Percentiles rank a stretch among this genome's conserved stretches.
Evolutionary conservation across 441 rosid genomes (phyloP).

Genomic region (Croton laevigatus): DNA sequence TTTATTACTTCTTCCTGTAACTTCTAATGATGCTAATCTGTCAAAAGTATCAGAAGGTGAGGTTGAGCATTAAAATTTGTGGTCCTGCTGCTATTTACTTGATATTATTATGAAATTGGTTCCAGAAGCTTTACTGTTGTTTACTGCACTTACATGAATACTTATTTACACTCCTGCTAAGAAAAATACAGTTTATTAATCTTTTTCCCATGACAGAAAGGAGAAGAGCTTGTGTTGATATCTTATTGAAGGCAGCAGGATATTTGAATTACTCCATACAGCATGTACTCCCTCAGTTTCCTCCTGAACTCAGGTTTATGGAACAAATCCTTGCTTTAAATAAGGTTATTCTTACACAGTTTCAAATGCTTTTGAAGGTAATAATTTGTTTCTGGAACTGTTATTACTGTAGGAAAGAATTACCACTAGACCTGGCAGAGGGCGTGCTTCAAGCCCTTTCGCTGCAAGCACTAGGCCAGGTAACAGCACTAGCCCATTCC

Average conservation of each 20-base stretch:
- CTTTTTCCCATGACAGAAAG: slow-evolving; percentile 40
- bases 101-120: background rate
- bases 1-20: slow-evolving; percentile 79
- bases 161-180: background rate
- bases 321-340: slow-evolving; percentile 12
- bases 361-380: background rate
- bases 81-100: background rate
- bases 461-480: slow-evolving; percentile 90
- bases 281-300: slow-evolving; percentile 74
- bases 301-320: slow-evolving; percentile 63
- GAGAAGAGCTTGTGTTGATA: slow-evolving; percentile 72
- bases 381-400: background rate
- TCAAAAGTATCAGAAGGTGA: slow-evolving; percentile 88
- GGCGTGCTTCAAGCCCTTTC: slow-evolving; percentile 78
- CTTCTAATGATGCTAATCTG: slow-evolving; percentile 62
- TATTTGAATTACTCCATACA: slow-evolving; percentile 76
- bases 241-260: slow-evolving; percentile 89
- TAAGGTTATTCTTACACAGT: background rate
- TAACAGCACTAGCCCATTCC: slow-evolving; percentile 23
- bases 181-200: background rate
- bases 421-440: slow-evolving; percentile 87
- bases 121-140: background rate
- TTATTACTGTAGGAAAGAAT: slow-evolving; percentile 46
- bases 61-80: background rate
- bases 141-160: slow-evolving; percentile 1